A percentile compares a stretch with the other conserved stretches of the same genome.
phyloP scores from a whole-genome alignment of 2,329 filamentous ascomycete species.

The Emmonsia crescens region DNA sequence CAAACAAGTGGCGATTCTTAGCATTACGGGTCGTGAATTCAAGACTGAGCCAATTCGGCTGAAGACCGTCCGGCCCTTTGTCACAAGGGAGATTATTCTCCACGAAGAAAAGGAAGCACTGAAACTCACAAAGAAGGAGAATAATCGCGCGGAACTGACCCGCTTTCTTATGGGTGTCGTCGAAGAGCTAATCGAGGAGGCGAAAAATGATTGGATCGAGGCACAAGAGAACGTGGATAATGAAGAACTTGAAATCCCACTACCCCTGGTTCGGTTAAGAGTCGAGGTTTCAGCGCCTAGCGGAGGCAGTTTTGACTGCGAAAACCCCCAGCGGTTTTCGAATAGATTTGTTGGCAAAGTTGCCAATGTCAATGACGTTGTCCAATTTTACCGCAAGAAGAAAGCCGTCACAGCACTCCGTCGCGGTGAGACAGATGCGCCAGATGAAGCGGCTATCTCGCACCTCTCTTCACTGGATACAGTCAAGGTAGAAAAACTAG shows the following conservation, averaged over 20 bases:
- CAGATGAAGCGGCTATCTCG: slow-evolving; percentile 49
- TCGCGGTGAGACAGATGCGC: slow-evolving; percentile 39
- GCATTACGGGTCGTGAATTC: slow-evolving; percentile 72
- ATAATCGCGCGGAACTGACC: slow-evolving; percentile 74
- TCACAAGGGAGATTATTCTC: slow-evolving; percentile 71
- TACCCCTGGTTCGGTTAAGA: slow-evolving; percentile 78
- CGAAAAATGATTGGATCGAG: slow-evolving; percentile 67
- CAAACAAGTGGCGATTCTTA: slow-evolving; percentile 83
- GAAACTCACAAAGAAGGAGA: slow-evolving; percentile 65
- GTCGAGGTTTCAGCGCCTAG: slow-evolving; percentile 83
- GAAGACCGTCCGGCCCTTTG: slow-evolving; percentile 82
- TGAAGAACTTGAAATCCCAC: slow-evolving; percentile 52
- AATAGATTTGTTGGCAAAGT: slow-evolving; percentile 85
- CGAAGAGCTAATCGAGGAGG: slow-evolving; percentile 76
- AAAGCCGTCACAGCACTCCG: slow-evolving; percentile 35
- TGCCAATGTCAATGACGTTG: slow-evolving; percentile 86
- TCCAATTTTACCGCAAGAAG: slow-evolving; percentile 89
- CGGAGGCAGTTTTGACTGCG: slow-evolving; percentile 75
- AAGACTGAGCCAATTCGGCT: slow-evolving; percentile 68
- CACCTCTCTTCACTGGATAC: slow-evolving; percentile 55
- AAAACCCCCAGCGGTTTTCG: slow-evolving; percentile 93
- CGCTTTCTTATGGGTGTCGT: slow-evolving; percentile 65
- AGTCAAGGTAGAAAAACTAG: slow-evolving; percentile 78
- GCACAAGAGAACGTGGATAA: slow-evolving; percentile 55
- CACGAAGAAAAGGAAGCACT: slow-evolving; percentile 66